phyloP scores from a whole-genome alignment of 352 stramenopile genomes.

The Phytophthora sp. region DNA sequence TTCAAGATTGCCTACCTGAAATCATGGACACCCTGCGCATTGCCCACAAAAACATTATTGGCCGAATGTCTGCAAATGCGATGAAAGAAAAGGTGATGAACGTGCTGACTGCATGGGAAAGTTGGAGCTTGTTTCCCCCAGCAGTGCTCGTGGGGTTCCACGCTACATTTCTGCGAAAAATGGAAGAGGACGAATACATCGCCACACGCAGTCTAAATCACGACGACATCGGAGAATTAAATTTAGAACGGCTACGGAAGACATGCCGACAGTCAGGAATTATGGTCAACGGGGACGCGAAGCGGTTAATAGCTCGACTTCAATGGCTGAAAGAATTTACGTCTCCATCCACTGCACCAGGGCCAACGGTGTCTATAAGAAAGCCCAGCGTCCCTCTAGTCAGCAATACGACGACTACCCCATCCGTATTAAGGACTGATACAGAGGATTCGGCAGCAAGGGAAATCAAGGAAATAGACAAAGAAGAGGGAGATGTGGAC shows the following conservation, averaged over 20 bases:
- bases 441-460: not conserved
- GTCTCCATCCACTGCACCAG: conserved; percentile 34
- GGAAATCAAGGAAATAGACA: not conserved
- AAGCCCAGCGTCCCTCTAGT: not conserved
- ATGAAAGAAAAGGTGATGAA: conserved; percentile 86
- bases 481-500: conserved; percentile 30
- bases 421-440: not conserved
- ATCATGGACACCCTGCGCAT: conserved; percentile 68
- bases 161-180: conserved; percentile 77
- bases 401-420: not conserved
- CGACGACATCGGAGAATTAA: conserved; percentile 29
- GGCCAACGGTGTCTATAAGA: not conserved
- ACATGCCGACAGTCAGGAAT: conserved; percentile 73
- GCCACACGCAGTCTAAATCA: conserved; percentile 12
- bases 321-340: conserved; percentile 82
- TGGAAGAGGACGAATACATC: conserved; percentile 65
- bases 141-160: conserved; percentile 79
- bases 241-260: conserved; percentile 69
- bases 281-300: conserved; percentile 50
- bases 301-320: conserved; percentile 52
- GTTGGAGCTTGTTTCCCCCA: conserved; percentile 81
- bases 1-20: conserved; percentile 81
- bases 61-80: conserved; percentile 79
- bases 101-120: conserved; percentile 79
- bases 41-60: conserved; percentile 58